phyloP scores from a whole-genome alignment of 352 stramenopile species.

The Peronosclerospora sorghi region DNA sequence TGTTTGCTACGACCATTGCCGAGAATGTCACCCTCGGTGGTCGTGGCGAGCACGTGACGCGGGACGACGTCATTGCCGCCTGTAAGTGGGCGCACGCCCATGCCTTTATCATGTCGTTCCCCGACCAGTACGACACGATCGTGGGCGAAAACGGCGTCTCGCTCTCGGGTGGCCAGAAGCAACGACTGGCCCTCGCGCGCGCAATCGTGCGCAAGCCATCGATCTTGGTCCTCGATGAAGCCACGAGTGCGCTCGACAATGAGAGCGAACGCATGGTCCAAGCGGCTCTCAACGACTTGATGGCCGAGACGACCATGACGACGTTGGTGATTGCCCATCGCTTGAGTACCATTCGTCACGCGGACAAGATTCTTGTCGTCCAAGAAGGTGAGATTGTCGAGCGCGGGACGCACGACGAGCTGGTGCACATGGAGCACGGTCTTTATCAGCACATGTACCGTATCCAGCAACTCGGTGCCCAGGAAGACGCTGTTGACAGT shows the following conservation, averaged over 20 bases:
- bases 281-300: slow-evolving; percentile 11
- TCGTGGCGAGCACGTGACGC: slow-evolving; percentile 41
- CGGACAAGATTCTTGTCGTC: slow-evolving; percentile 40
- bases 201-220: slow-evolving; percentile 36
- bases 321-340: slow-evolving; percentile 36
- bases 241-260: slow-evolving; percentile 36
- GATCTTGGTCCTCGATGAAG: slow-evolving; percentile 50
- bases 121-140: slow-evolving; percentile 73
- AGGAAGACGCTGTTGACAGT: too few species aligned
- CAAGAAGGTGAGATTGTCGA: slow-evolving; percentile 32
- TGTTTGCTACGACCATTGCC: slow-evolving; percentile 82
- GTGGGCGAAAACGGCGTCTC: slow-evolving; percentile 47
- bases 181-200: slow-evolving; percentile 49
- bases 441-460: slow-evolving; percentile 16
- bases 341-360: slow-evolving; percentile 28
- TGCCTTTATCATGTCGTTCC: slow-evolving; percentile 68
- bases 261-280: slow-evolving; percentile 25
- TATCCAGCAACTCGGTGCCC: slow-evolving; percentile 16
- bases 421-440: slow-evolving; percentile 16
- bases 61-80: slow-evolving; percentile 57
- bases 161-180: slow-evolving; percentile 63
- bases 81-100: slow-evolving; percentile 35
- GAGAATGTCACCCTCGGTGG: slow-evolving; percentile 90
- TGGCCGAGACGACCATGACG: slow-evolving; percentile 18
- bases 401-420: slow-evolving; percentile 23